phyloP scores from a whole-genome alignment of 352 stramenopile species.

The Pelagophyceae sp. region DNA sequence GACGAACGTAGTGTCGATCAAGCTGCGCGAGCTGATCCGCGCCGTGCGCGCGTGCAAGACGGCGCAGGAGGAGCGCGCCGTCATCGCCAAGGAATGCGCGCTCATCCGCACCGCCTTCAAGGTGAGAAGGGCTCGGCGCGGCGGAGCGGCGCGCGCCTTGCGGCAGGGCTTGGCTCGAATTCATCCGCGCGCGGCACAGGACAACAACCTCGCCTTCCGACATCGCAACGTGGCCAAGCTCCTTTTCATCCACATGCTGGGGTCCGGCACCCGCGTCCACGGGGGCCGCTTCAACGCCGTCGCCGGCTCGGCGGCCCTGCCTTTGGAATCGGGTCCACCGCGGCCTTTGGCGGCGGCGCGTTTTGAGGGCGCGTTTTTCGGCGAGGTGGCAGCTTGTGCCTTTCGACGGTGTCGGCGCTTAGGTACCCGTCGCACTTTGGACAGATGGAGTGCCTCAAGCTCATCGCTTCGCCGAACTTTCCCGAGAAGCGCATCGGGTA shows the following conservation, averaged over 20 bases:
- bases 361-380: too few relatives aligned
- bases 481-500: conserved; percentile 99
- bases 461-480: conserved; percentile 96
- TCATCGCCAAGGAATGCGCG: conserved; percentile 97
- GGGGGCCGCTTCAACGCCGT: too few relatives aligned
- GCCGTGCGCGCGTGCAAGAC: conserved; percentile 97
- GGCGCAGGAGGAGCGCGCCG: conserved; percentile 90
- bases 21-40: conserved; percentile 94
- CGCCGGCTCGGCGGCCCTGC: too few relatives aligned
- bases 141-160: too few relatives aligned
- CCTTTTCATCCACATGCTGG: conserved; percentile 99
- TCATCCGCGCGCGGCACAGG: too few relatives aligned
- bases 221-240: conserved; percentile 99
- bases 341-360: too few relatives aligned
- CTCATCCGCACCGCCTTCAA: conserved; percentile 98
- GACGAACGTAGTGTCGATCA: conserved; percentile 85
- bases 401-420: background rate
- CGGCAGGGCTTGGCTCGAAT: too few relatives aligned
- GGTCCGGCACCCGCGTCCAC: too few relatives aligned
- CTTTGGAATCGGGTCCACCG: too few relatives aligned
- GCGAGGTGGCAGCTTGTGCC: too few relatives aligned
- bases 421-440: conserved; percentile 96
- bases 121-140: too few relatives aligned
- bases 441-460: conserved; percentile 99
- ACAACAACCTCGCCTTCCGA: conserved; percentile 65